Evolutionary conservation across 2,329 filamentous ascomycete genomes (phyloP).

Genomic region (Rutstroemia sp.): DNA sequence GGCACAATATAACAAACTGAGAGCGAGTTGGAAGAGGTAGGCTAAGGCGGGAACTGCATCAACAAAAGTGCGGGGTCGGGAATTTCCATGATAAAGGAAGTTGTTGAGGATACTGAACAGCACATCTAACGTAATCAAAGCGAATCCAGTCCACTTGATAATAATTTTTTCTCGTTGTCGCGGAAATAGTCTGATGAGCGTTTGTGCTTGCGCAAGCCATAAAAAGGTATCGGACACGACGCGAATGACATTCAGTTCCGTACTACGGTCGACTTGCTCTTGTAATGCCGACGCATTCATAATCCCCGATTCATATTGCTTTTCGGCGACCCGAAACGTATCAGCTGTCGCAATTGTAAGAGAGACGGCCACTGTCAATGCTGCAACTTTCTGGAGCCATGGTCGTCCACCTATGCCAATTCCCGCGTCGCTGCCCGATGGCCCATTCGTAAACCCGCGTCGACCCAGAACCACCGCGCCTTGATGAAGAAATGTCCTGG

Average conservation of each 20-base stretch:
- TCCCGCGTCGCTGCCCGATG: slow-evolving; percentile 57
- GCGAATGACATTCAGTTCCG: slow-evolving; percentile 81
- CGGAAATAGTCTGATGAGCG: slow-evolving; percentile 88
- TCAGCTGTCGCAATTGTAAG: slow-evolving; percentile 89
- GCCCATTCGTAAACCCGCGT: slow-evolving; percentile 78
- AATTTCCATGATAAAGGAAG: slow-evolving; percentile 56
- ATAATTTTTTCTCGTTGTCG: slow-evolving; percentile 96
- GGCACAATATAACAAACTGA: slow-evolving; percentile 64
- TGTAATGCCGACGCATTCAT: slow-evolving; percentile 75
- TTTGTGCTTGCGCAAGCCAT: slow-evolving; percentile 96
- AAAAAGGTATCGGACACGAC: slow-evolving; percentile 94
- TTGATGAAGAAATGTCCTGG: slow-evolving; percentile 86
- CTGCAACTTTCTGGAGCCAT: slow-evolving; percentile 82
- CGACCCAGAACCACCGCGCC: slow-evolving; percentile 74
- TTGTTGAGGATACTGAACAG: slow-evolving; percentile 89
- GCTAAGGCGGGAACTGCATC: slow-evolving; percentile 79
- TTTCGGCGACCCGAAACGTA: slow-evolving; percentile 76
- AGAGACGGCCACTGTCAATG: slow-evolving; percentile 70
- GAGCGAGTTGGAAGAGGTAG: slow-evolving; percentile 64
- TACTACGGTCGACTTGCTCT: slow-evolving; percentile 70
- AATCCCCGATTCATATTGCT: slow-evolving; percentile 71
- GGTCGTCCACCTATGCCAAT: slow-evolving; percentile 86
- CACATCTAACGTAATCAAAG: slow-evolving; percentile 82
- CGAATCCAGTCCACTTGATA: slow-evolving; percentile 98
- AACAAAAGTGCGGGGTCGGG: slow-evolving; percentile 67